Conservation (phyloP, 176 grass and related monocot species). For the Avena atlantica region DNA sequence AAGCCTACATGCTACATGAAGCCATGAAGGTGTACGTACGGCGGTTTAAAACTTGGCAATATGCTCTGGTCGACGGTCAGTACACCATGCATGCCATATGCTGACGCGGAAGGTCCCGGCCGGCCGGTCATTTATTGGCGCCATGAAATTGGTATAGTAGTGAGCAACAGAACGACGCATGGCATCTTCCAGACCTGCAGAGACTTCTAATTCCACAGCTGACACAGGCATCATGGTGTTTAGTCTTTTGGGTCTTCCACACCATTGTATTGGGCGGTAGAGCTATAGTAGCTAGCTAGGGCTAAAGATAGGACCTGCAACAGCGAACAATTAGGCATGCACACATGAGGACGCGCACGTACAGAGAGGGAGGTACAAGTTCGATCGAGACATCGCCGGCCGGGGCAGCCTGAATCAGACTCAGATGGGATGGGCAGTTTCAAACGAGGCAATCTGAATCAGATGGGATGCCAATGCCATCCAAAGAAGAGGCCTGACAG, state of each 20-base stretch:
- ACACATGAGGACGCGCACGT: neutral
- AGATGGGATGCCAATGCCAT: constrained; percentile 37
- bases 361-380: neutral
- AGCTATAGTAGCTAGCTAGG: neutral
- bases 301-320: constrained; percentile 20
- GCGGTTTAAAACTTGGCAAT: no score
- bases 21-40: neutral
- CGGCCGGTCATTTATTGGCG: constrained; percentile 35
- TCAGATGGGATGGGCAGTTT: neutral
- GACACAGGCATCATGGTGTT: constrained; percentile 49
- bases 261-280: constrained; percentile 6
- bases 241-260: constrained; percentile 3
- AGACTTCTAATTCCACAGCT: constrained; percentile 63
- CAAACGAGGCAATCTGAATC: constrained; percentile 38
- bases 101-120: neutral
- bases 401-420: no score
- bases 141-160: constrained; percentile 24
- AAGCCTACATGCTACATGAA: neutral
- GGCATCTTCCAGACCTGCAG: constrained; percentile 48
- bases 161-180: constrained; percentile 32
- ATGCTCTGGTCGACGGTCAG: neutral
- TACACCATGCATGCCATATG: neutral
- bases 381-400: no score
- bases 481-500: constrained; percentile 37
- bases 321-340: neutral